A percentile compares a stretch with the other conserved stretches of the same genome.
Conservation (phyloP, 2,329 filamentous ascomycete species). For the Simplicillium sp. region DNA sequence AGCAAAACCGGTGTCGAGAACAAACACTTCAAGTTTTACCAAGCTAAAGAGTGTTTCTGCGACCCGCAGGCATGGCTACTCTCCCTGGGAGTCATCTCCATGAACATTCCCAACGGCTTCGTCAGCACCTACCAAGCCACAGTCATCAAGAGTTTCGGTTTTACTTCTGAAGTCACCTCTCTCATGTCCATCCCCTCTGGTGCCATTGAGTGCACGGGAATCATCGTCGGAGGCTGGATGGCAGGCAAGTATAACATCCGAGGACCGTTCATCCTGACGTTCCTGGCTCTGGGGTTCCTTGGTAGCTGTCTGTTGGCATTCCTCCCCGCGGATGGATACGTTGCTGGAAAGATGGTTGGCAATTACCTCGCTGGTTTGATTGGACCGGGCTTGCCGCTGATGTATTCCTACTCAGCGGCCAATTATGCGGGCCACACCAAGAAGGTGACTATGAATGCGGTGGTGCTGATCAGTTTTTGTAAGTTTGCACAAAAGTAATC, state of each 20-base stretch:
- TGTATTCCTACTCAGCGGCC: neutral
- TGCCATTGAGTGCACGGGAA: neutral
- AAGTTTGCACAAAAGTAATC: neutral
- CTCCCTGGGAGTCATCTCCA: conserved; percentile 32
- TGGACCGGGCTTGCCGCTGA: neutral
- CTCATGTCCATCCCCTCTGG: conserved; percentile 12
- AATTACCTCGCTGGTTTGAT: neutral
- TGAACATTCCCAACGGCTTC: conserved; percentile 13
- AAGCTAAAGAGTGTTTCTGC: conserved; percentile 31
- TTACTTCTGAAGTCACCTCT: conserved; percentile 5
- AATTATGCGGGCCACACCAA: conserved; percentile 1
- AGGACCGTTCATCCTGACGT: neutral
- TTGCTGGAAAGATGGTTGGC: neutral
- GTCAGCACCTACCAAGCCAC: conserved; percentile 10
- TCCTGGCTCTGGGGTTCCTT: neutral
- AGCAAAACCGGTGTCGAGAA: conserved; percentile 43
- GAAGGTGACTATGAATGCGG: neutral
- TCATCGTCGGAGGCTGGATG: neutral
- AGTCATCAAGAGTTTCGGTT: conserved; percentile 11
- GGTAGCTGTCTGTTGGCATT: conserved; percentile 1
- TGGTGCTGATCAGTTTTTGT: neutral
- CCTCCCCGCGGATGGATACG: neutral
- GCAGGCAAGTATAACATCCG: neutral
- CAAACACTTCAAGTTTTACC: conserved; percentile 31
- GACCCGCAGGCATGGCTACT: conserved; percentile 46